Percentiles rank a stretch among this genome's conserved stretches.
Evolutionary conservation across 768 basidiomycete species (phyloP).

Genomic region (Lactarius pseudohatsudake): DNA sequence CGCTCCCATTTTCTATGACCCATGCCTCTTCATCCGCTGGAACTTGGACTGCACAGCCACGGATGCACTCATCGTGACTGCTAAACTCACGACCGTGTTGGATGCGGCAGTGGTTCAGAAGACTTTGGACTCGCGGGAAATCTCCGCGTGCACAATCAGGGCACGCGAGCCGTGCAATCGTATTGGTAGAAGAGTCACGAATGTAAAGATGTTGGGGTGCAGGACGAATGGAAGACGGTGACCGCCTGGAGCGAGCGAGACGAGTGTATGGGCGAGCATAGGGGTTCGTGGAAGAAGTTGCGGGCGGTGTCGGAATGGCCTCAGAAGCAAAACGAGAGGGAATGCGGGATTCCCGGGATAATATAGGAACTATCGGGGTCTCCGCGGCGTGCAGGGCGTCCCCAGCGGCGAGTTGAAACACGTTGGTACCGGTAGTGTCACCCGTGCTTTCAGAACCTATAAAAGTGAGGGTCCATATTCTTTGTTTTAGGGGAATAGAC

Average conservation of each 20-base stretch:
- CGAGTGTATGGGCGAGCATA: constrained; percentile 33
- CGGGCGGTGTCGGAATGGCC: constrained; percentile 29
- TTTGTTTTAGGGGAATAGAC: background rate
- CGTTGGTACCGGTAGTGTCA: constrained; percentile 11
- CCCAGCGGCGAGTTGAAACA: constrained; percentile 43
- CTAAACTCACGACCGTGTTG: constrained; percentile 48
- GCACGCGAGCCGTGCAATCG: constrained; percentile 43
- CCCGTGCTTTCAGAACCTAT: constrained; percentile 4
- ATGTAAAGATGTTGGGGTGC: constrained; percentile 38
- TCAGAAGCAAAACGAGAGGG: constrained; percentile 29
- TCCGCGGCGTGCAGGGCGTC: constrained; percentile 46
- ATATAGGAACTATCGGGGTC: constrained; percentile 40
- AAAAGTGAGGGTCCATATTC: background rate
- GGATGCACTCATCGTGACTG: constrained; percentile 53
- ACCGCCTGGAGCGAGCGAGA: constrained; percentile 31
- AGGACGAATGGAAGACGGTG: constrained; percentile 32
- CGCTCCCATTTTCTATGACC: constrained; percentile 40
- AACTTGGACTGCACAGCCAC: constrained; percentile 43
- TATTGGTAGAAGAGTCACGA: constrained; percentile 37
- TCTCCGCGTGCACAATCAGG: constrained; percentile 46
- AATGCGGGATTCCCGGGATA: constrained; percentile 35
- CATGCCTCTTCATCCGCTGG: constrained; percentile 36
- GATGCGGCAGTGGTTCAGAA: constrained; percentile 54
- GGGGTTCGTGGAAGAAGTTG: constrained; percentile 30
- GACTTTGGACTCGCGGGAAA: constrained; percentile 51